These are phyloP conservation scores for Chaetomiaceae sp. DNA, from an alignment of 2,329 filamentous ascomycete genomes.

Conservation along the genomic window DNA sequence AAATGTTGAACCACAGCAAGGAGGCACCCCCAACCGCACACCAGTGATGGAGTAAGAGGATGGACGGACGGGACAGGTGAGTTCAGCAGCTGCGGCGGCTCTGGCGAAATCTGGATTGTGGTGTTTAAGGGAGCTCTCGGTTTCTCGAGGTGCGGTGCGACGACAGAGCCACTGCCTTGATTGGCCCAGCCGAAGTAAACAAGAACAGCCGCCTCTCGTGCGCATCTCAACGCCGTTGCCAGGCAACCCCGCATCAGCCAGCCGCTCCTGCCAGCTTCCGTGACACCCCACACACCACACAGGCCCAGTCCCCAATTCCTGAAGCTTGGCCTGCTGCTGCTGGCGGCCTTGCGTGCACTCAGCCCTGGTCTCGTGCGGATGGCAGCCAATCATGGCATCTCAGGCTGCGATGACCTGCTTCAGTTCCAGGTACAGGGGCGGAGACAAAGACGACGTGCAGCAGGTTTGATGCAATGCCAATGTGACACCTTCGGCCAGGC, in stretches of 20 bases:
- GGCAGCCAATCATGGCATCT: constrained; percentile 11
- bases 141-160: constrained; percentile 4
- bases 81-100: constrained; percentile 6
- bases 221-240: constrained; percentile 12
- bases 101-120: constrained; percentile 9
- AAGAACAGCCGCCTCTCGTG: constrained; percentile 13
- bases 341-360: too few species aligned
- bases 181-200: constrained; percentile 20
- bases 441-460: constrained; percentile 5
- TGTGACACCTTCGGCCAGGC: constrained; percentile 10
- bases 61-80: constrained; percentile 3
- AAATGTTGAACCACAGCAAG: constrained; percentile 5
- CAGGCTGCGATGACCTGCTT: constrained; percentile 3
- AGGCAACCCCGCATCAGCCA: constrained; percentile 11
- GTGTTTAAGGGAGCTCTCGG: constrained; percentile 19
- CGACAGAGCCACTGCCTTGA: constrained; percentile 8
- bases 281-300: constrained; percentile 10
- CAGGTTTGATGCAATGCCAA: constrained; percentile 2
- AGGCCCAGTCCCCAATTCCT: constrained; percentile 6
- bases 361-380: background rate
- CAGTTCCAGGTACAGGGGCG: constrained; percentile 1
- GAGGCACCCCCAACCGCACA: constrained; percentile 1
- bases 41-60: constrained; percentile 7
- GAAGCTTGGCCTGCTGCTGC: background rate
- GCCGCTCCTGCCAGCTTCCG: background rate